phyloP scores from a whole-genome alignment of 148 eudicot species.

The Cornus kousa region DNA sequence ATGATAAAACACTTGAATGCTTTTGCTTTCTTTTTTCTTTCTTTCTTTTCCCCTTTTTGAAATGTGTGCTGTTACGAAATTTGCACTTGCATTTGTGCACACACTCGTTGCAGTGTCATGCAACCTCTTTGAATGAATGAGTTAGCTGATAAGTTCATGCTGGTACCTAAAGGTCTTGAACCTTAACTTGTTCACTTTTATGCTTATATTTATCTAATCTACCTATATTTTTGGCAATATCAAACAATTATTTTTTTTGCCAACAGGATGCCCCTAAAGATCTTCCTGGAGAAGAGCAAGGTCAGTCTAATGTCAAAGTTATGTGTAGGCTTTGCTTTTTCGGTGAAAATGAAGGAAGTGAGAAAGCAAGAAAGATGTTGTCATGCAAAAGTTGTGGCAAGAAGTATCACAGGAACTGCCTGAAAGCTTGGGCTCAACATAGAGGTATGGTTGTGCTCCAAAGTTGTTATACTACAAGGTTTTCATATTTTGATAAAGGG shows the following conservation, averaged over 20 bases:
- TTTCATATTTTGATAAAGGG: conserved; percentile 7
- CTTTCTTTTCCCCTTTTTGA: background rate
- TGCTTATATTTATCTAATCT: background rate
- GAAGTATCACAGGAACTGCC: conserved; percentile 87
- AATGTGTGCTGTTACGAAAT: too few relatives aligned
- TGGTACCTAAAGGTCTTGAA: background rate
- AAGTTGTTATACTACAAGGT: background rate
- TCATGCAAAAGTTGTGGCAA: conserved; percentile 84
- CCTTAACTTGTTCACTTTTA: background rate
- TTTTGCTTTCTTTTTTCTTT: background rate
- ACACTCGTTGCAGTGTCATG: background rate
- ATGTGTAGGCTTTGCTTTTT: conserved; percentile 92
- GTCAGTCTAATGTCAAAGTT: conserved; percentile 51
- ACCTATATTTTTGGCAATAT: conserved; percentile 6
- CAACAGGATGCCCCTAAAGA: conserved; percentile 56
- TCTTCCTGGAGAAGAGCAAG: conserved; percentile 64
- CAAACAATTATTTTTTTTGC: background rate
- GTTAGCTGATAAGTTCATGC: background rate
- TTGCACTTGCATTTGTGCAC: background rate
- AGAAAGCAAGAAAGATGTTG: conserved; percentile 88
- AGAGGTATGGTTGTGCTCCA: conserved; percentile 53
- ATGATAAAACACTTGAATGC: background rate
- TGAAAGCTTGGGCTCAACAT: conserved; percentile 84
- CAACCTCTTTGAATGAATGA: too few relatives aligned
- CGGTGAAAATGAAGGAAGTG: conserved; percentile 86